Base-by-base conservation (phyloP, 2,329 filamentous ascomycete species). In the Penicillium sp. region DNA sequence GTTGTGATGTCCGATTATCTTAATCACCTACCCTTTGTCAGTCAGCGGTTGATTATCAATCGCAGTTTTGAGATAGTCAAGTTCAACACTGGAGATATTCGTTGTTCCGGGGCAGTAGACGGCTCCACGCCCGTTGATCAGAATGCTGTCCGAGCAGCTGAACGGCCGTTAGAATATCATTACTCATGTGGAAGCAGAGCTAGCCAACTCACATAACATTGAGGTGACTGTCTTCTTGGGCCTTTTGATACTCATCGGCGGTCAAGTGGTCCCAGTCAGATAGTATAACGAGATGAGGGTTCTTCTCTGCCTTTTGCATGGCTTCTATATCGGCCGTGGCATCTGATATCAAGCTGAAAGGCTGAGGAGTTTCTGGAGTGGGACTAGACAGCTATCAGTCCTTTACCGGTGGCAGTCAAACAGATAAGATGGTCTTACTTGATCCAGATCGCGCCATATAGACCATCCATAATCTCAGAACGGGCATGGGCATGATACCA, bases 221-320 rank as follows among this genome's bases (percentile, higher is more conserved):
- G 3, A 53, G 20, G n/a, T 51, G 42, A 13, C 33, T 51, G 2
- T 54, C 51, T 18, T 54, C 36, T 41, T 62, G 50, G n/a, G 53
- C 55, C 1, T 48, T 51, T 31, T 58, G 55, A 34, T 69, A 72
- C 33, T 76, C 61, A 1, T 63, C 53, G 0, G 77, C 80, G 0
- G 74, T 76, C 9, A 76, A 64, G 44, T 80, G 75, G 11, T 71
- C 72, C 66, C 75, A 78, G 50, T 84, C 80, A 1, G 73, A 72
- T 1, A 83, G 57, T 4, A 80, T 50, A 4, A 83, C 43, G 0
- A 76, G 70, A 5, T 65, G 60, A 1, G 71, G 68, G 2, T 69
- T 57, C 3, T 60, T 53, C 48, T 76, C 77, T 5, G 80, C 79
- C 6, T 60, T 51, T 27, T 68, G 51, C 57, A 84, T 74, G 2